Evolutionary conservation across 2,329 filamentous ascomycete genomes (phyloP), one percentile per base, ranked within the genome.

Genomic region (Zymoseptoria tritici): DNA sequence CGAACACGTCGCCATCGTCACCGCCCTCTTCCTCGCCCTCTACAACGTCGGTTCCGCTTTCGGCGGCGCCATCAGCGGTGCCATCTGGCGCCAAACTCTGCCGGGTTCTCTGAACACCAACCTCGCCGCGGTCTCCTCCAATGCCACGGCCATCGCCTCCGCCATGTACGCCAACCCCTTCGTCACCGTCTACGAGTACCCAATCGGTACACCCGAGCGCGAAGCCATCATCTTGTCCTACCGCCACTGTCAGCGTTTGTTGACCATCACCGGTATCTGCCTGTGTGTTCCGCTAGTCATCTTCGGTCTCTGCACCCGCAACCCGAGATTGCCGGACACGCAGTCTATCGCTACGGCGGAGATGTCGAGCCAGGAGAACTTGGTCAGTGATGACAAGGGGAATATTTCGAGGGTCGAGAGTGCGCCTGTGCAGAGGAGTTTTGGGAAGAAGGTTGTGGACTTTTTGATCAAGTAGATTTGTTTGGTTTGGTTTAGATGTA

Each of bases 1-100:
- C 62, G 78, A 81, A 66, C 77, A 87, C 65, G 76, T 88, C 31
- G 85, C 85, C 51, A 81, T 86, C 62, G 80, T 88, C 63, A 88
- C 77, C 54, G 70, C 82, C 63, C 76, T 75, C 54, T 76, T 76
- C 7, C 85, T 85, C 3, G 86, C 83, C 0, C 80, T 85, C 21
- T 80, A 88, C 62, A 75, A 77, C 1, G 83, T 81, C 0, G 76
- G 88, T 1, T 88, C 87, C 76, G 79, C 76, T 58, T 81, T 81
- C 65, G 66, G 74, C 52, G 85, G 82, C 21, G 83, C 85, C 59
- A 76, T 87, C 55, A 77, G 79, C 1, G 85, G 85, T 26, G 77
- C 79, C 52, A 67, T 83, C 52, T 76, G 85, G 20, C 84, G 85
- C 4, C 68, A 84, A 16, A 70, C 86, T 22, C 75, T 86, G 52